Evolutionary conservation across 1,139 yeast genomes (phyloP).

Genomic region (Magnusiomyces starmeri): DNA sequence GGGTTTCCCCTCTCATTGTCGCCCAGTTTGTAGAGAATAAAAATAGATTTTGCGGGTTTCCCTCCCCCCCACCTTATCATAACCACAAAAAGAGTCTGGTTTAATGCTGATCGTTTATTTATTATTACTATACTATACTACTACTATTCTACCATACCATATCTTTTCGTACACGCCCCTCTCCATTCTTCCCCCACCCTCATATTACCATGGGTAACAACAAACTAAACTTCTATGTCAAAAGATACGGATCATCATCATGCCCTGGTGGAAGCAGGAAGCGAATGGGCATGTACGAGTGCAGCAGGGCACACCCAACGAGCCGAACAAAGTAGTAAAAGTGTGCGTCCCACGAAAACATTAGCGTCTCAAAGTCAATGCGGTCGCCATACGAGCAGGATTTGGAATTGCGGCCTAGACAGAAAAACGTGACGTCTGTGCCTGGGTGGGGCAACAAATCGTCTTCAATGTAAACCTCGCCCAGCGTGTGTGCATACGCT

Average conservation of each 20-base stretch:
- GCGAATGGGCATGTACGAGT: conserved; percentile 10
- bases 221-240: too few species aligned
- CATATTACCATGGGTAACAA: too few species aligned
- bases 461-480: conserved; percentile 17
- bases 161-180: too few species aligned
- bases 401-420: conserved; percentile 13
- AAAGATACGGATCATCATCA: conserved; percentile 13
- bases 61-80: too few species aligned
- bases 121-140: too few species aligned
- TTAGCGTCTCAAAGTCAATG: conserved; percentile 3
- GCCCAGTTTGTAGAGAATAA: too few species aligned
- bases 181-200: too few species aligned
- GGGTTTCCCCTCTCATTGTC: too few species aligned
- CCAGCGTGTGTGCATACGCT: conserved; percentile 15
- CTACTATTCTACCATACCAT: too few species aligned
- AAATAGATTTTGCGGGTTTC: too few species aligned
- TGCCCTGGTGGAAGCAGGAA: conserved; percentile 9
- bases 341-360: conserved; percentile 10
- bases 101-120: too few species aligned
- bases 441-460: conserved; percentile 9
- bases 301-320: conserved; percentile 15
- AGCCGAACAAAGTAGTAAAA: conserved; percentile 15
- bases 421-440: conserved; percentile 11
- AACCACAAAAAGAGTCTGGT: too few species aligned
- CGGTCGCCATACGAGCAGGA: conserved; percentile 9